A percentile compares a stretch with the other conserved stretches of the same genome.
Conservation (phyloP, 2,329 filamentous ascomycete species). For the Aspergillus uvarum region DNA sequence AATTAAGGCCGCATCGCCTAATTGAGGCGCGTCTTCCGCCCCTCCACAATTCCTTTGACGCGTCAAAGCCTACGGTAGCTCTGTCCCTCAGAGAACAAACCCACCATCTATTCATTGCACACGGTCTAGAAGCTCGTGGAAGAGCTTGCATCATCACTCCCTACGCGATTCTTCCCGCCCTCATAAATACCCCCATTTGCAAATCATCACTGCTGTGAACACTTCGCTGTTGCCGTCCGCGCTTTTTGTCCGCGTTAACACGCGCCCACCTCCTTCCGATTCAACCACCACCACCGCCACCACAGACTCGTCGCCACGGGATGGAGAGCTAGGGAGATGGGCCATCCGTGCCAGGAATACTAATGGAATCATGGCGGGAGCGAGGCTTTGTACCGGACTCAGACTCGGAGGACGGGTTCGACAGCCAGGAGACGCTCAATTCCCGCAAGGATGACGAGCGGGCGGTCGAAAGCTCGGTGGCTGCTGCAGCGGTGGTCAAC, state of each 20-base stretch:
- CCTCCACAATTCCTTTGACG: conserved; percentile 26
- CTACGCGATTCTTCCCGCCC: not conserved
- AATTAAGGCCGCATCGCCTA: not conserved
- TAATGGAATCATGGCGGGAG: conserved; percentile 52
- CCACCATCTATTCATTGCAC: not conserved
- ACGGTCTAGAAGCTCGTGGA: not conserved
- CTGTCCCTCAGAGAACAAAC: not conserved
- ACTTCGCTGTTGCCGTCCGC: not conserved
- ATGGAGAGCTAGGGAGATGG: conserved; percentile 39
- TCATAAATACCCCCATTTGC: not conserved
- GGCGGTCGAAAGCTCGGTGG: conserved; percentile 12
- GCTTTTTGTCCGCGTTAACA: not conserved
- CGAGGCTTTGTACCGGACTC: conserved; percentile 55
- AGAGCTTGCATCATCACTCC: not conserved
- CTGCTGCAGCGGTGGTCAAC: not conserved
- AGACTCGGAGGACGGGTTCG: conserved; percentile 47
- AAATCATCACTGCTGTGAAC: not conserved
- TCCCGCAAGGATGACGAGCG: conserved; percentile 13
- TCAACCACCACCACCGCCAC: not conserved
- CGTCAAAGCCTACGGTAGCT: conserved; percentile 16
- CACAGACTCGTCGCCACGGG: conserved; percentile 7
- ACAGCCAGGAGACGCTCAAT: conserved; percentile 29
- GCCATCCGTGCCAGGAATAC: conserved; percentile 32
- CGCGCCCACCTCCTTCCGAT: not conserved
- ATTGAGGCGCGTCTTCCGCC: conserved; percentile 21